Base-by-base conservation (phyloP, 176 grass and related monocot genomes). In the Musa schizocarpa region DNA sequence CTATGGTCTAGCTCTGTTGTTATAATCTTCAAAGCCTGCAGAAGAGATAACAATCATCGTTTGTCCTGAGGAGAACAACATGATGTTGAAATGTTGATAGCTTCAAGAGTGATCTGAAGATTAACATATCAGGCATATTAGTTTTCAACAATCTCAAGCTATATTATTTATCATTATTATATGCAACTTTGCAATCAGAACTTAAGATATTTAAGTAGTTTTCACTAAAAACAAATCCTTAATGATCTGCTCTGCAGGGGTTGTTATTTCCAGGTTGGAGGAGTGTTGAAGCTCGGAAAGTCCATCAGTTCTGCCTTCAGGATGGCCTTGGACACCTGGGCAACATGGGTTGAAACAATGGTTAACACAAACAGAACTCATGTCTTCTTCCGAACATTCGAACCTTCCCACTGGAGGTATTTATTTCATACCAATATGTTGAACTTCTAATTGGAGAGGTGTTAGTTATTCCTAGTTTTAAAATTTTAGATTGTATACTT, bases 381-480 rank as follows among this genome's bases (percentile, higher is more conserved):
- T 71, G 84, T 94, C 53, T 98, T 98, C 76, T 98, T 98, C 81
- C 86, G 90, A 24, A 98, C 95, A 65, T 98, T 89, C 26, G 90
- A 98, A 72, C 95, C 95, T 19, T 98, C 95, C 55, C 95, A 98
- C 81, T 98, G 95, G 95, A 94, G 95, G 95, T 98, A 55, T 17
- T 78, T 55, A 72, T 72, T 75, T 58, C 78, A 54, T 29, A 11
- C 17, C 51, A 54, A 17, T 57, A 58, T 55, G 11, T 74, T 16
- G 12, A 11, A 10, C 19, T 74, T 74, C 52, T 24, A 53, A 54
- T 19, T 14, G 49, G 70, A 48, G 19, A 6, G 20, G 53, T 72
- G 19, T 53, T n/a, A 17, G 11, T 72, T 8, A 72, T 52, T 17
- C 14, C 12, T 54, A 53, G 9, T 73, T 8, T 53, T 24, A 22